Conservation (phyloP, 2,329 filamentous ascomycete genomes). For the Diaporthe aspalathi region DNA sequence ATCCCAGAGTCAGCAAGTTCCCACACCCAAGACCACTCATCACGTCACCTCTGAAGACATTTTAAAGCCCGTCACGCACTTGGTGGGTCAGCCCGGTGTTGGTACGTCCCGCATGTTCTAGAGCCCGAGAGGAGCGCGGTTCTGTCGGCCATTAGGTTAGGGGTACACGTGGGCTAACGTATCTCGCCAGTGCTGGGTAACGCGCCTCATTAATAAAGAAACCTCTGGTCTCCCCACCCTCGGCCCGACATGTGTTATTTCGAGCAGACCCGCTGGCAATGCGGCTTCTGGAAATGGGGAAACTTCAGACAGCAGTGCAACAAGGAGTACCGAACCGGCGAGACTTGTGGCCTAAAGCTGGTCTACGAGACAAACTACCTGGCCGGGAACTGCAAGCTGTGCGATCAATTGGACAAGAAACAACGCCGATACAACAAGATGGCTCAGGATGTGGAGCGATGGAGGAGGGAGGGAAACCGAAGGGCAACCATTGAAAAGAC, state of each 20-base stretch:
- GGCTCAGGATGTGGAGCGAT: conserved; percentile 78
- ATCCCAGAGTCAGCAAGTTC: conserved; percentile 16
- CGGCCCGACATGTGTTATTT: conserved; percentile 85
- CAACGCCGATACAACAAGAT: conserved; percentile 80
- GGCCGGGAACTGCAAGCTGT: conserved; percentile 79
- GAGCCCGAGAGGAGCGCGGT: not conserved
- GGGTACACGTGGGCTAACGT: conserved; percentile 25
- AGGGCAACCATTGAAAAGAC: conserved; percentile 79
- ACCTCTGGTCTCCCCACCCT: not conserved
- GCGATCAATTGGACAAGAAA: conserved; percentile 91
- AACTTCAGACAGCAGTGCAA: conserved; percentile 93
- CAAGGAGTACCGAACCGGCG: conserved; percentile 93
- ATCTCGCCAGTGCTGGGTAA: conserved; percentile 10
- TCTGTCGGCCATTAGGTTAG: not conserved
- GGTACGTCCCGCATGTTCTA: conserved; percentile 11
- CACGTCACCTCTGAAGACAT: conserved; percentile 9
- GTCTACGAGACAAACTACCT: conserved; percentile 79
- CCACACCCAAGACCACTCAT: not conserved
- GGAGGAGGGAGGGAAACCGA: conserved; percentile 80
- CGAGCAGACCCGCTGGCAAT: conserved; percentile 86
- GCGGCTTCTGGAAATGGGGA: conserved; percentile 95
- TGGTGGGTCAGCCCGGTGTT: conserved; percentile 19
- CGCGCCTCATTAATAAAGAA: conserved; percentile 30
- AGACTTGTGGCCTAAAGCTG: conserved; percentile 95
- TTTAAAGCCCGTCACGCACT: conserved; percentile 10